A percentile compares a stretch with the other conserved stretches of the same genome.
These are phyloP conservation scores for Alternaria panax DNA, from an alignment of 2,329 filamentous ascomycete species.

Conservation along the genomic window DNA sequence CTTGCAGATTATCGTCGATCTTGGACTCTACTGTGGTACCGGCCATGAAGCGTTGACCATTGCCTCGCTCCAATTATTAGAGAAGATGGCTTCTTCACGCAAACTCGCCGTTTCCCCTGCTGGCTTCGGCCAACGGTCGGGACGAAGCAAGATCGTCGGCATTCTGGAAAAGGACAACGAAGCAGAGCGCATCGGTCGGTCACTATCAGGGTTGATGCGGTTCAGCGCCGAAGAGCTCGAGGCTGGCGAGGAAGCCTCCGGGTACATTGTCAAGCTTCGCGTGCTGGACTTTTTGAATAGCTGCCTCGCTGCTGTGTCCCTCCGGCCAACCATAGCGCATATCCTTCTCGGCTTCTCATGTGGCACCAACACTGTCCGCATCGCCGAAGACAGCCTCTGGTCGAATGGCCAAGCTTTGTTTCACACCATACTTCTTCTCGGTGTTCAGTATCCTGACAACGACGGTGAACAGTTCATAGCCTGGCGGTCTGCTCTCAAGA, in stretches of 20 bases:
- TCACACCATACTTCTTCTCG: conserved; percentile 78
- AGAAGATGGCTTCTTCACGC: conserved; percentile 83
- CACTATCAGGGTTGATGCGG: conserved; percentile 73
- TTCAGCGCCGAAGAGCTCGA: conserved; percentile 74
- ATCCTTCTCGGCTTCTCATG: conserved; percentile 88
- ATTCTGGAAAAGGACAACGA: conserved; percentile 85
- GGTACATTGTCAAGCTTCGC: conserved; percentile 82
- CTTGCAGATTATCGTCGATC: conserved; percentile 77
- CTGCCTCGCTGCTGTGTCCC: conserved; percentile 76
- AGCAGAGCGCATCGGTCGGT: conserved; percentile 78
- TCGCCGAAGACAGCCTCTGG: conserved; percentile 75
- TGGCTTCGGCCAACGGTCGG: conserved; percentile 66
- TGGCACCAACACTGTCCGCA: conserved; percentile 71
- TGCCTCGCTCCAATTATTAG: conserved; percentile 79
- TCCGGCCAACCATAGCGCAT: conserved; percentile 87
- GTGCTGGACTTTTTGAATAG: conserved; percentile 86
- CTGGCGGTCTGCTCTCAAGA: conserved; percentile 55
- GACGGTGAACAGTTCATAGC: conserved; percentile 55
- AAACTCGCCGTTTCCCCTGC: conserved; percentile 77
- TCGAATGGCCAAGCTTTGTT: conserved; percentile 77
- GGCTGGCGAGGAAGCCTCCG: conserved; percentile 71
- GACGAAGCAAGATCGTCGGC: conserved; percentile 85
- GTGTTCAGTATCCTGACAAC: conserved; percentile 71
- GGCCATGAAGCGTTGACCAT: conserved; percentile 82
- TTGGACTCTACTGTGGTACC: conserved; percentile 86